These are phyloP conservation scores for Scedosporium dehoogii DNA, from an alignment of 2,329 filamentous ascomycete species.

Conservation along the genomic window DNA sequence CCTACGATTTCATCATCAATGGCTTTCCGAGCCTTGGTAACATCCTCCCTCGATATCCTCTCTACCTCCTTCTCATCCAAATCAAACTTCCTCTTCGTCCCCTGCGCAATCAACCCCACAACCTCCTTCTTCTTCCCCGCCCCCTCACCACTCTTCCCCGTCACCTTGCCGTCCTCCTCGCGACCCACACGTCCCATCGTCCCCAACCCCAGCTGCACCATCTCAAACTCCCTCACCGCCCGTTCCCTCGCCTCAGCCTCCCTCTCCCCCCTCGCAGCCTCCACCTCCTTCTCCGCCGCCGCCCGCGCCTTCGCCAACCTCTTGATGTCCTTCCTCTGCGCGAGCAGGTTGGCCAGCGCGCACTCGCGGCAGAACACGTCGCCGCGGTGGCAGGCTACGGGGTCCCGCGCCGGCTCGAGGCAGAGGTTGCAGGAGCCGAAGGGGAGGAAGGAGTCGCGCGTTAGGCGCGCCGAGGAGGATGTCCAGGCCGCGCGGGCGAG, in stretches of 20 bases:
- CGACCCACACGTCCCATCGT: slow-evolving; percentile 2
- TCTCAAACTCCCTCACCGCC: slow-evolving; percentile 74
- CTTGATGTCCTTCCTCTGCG: slow-evolving; percentile 87
- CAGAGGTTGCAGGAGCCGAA: slow-evolving; percentile 87
- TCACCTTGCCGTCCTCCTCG: slow-evolving; percentile 16
- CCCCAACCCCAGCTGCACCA: slow-evolving; percentile 62
- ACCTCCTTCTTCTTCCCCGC: neutral
- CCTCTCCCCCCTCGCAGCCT: slow-evolving; percentile 44
- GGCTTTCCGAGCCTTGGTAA: slow-evolving; percentile 56
- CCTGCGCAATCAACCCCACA: slow-evolving; percentile 8
- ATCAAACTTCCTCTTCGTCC: slow-evolving; percentile 55
- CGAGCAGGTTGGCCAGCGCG: slow-evolving; percentile 79
- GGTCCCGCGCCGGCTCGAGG: slow-evolving; percentile 68
- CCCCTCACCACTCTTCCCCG: slow-evolving; percentile 23
- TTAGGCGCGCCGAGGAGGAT: slow-evolving; percentile 71
- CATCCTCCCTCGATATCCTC: slow-evolving; percentile 60
- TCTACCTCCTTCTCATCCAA: slow-evolving; percentile 68
- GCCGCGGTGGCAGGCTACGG: slow-evolving; percentile 73
- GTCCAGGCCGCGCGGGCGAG: slow-evolving; percentile 77
- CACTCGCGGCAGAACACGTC: slow-evolving; percentile 96
- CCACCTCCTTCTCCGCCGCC: slow-evolving; percentile 24
- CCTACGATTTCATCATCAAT: slow-evolving; percentile 57
- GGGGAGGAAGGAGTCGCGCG: slow-evolving; percentile 82
- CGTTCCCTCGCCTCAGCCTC: slow-evolving; percentile 59
- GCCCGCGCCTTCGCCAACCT: slow-evolving; percentile 57